Conservation (phyloP, 1,284 basidiomycete genomes). For the Abortiporus biennis region DNA sequence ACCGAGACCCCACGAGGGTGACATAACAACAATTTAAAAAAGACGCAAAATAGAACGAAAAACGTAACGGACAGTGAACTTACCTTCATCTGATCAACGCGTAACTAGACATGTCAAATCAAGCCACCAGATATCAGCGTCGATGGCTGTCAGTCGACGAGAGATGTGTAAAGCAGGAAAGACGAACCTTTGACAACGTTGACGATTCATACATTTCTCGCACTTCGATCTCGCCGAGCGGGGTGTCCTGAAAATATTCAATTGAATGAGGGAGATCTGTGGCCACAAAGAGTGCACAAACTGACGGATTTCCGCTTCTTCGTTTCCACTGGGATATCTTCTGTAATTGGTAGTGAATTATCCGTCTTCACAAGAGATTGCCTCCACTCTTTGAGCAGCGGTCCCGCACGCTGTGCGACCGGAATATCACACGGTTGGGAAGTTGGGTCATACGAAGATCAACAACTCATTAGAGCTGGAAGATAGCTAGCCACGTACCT, state of each 20-base stretch:
- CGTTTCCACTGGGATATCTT: slow-evolving; percentile 37
- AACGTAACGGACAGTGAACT: slow-evolving; percentile 5
- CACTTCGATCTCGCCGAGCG: slow-evolving; percentile 63
- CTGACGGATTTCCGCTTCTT: slow-evolving; percentile 68
- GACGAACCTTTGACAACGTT: slow-evolving; percentile 59
- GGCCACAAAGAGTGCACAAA: slow-evolving; percentile 11
- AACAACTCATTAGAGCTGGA: slow-evolving; percentile 4
- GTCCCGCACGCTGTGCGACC: slow-evolving; percentile 58
- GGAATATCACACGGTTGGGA: slow-evolving; percentile 2
- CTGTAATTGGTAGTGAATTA: slow-evolving; percentile 44
- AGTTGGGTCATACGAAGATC: slow-evolving; percentile 5
- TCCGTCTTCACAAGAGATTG: slow-evolving; percentile 59
- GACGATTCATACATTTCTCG: slow-evolving; percentile 55
- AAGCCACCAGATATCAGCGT: background rate
- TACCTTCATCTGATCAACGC: slow-evolving; percentile 75
- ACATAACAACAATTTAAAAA: background rate
- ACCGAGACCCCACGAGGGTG: slow-evolving; percentile 4
- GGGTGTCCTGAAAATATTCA: slow-evolving; percentile 39
- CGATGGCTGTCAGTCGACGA: too few relatives aligned
- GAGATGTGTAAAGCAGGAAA: too few relatives aligned
- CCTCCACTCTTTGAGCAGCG: slow-evolving; percentile 75
- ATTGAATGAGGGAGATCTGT: slow-evolving; percentile 3
- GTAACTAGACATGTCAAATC: slow-evolving; percentile 42
- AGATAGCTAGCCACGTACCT: slow-evolving; percentile 56
- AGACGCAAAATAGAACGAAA: background rate